phyloP scores from a whole-genome alignment of 805 yeast genomes.

The Jamesozyma piceae region DNA sequence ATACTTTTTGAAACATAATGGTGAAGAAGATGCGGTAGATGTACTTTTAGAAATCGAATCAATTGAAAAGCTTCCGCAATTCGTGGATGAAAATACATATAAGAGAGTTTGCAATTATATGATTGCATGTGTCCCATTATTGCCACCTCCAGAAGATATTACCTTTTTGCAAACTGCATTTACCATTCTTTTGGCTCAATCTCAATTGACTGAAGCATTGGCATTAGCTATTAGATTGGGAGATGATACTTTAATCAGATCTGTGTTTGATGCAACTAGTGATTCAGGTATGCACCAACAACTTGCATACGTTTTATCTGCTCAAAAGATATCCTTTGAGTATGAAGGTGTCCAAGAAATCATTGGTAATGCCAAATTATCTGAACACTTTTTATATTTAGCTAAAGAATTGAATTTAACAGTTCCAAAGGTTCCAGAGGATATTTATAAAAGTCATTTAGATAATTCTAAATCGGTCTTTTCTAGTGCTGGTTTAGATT shows the following conservation, averaged over 20 bases:
- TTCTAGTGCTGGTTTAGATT: conserved; percentile 51
- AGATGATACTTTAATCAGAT: conserved; percentile 63
- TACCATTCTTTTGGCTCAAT: conserved; percentile 69
- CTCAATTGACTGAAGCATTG: conserved; percentile 81
- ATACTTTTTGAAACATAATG: conserved; percentile 84
- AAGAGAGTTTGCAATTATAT: conserved; percentile 88
- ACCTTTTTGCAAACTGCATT: conserved; percentile 82
- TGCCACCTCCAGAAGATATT: conserved; percentile 90
- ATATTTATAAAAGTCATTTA: conserved; percentile 81
- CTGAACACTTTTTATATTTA: conserved; percentile 71
- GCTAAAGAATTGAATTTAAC: conserved; percentile 80
- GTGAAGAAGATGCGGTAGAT: conserved; percentile 98
- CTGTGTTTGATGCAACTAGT: conserved; percentile 72
- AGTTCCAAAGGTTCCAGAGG: conserved; percentile 91
- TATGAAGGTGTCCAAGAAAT: conserved; percentile 67
- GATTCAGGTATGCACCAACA: conserved; percentile 77
- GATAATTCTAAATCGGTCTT: conserved; percentile 57
- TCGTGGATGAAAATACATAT: conserved; percentile 75
- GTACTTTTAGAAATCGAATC: conserved; percentile 80
- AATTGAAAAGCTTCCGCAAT: conserved; percentile 72
- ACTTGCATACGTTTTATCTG: conserved; percentile 79
- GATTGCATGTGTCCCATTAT: conserved; percentile 91
- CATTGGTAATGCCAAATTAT: conserved; percentile 67
- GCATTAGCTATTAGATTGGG: conserved; percentile 83
- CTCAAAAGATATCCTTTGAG: conserved; percentile 75